Evolutionary conservation across 257 asterid species (phyloP), one percentile per base, ranked within the genome.

Genomic region (Pogostemon cablin): DNA sequence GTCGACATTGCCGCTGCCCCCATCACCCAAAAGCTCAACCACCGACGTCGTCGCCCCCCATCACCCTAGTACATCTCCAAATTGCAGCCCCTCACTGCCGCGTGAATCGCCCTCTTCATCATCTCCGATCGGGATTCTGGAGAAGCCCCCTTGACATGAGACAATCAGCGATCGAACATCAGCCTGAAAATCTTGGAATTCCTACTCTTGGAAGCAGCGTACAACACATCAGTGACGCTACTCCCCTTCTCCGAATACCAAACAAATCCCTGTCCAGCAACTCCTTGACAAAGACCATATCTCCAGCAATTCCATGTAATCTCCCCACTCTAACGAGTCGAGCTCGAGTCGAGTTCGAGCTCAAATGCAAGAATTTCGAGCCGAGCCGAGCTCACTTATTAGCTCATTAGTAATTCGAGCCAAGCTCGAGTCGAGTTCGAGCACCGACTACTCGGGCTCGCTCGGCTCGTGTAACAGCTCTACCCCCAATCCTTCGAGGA

Each of bases 221-320:
- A 91, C 2, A 93, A 76, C 5, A 95, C 74, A 80, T 95, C 99
- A 1, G 93, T 87, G 92, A 15, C 99, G n/a, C 96, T 86, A 93
- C 32, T 93, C 99, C 7, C 99, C 95, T 72, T 91, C 99, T n/a
- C 99, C 99, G 41, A 89, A 93, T 67, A 87, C 96, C 67, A 93
- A 77, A 15, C 82, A 73, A 0, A n/a, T 95, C 91, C 77, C 84
- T 84, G 7, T 57, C 86, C 82, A 95, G 8, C 76, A 95, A 64
- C 34, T 84, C 85, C 65, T 80, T 81, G 3, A 91, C 93, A 60
- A 93, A 91, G 9, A 32, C 69, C 47, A 72, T 52, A 48, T 93
- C 98, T 17, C 96, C 99, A 0, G 96, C 96, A 0, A 95, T 20
- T 20, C 25, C 25, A 20, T 20, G 25, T 20, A 20, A 20, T 20